A percentile compares a stretch with the other conserved stretches of the same genome.
phyloP scores from a whole-genome alignment of 176 grass and related monocot genomes.

The Typha latifolia region DNA sequence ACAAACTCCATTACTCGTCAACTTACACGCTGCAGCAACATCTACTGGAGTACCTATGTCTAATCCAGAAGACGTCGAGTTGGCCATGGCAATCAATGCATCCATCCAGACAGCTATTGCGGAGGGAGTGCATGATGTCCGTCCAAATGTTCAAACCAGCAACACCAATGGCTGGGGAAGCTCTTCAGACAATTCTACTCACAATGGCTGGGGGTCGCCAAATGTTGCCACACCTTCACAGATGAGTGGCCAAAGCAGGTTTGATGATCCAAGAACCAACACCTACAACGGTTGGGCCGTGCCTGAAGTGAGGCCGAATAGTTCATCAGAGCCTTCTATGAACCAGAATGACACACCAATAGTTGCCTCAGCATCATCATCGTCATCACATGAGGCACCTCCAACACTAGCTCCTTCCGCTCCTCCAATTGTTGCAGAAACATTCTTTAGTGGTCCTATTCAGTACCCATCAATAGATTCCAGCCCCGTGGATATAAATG shows the following conservation, averaged over 20 bases:
- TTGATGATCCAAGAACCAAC: constrained; percentile 45
- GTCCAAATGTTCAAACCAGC: constrained; percentile 21
- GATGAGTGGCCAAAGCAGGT: constrained; percentile 16
- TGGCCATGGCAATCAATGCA: constrained; percentile 86
- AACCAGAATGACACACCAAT: constrained; percentile 11
- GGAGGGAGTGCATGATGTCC: constrained; percentile 67
- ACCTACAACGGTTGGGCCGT: constrained; percentile 49
- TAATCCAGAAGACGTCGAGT: constrained; percentile 61
- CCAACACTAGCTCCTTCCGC: constrained; percentile 45
- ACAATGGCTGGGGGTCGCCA: constrained; percentile 56
- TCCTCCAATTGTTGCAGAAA: constrained; percentile 48
- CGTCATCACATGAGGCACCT: constrained; percentile 10
- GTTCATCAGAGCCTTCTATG: constrained; percentile 16
- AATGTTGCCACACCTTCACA: constrained; percentile 24
- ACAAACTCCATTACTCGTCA: constrained; percentile 18
- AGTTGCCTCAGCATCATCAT: neutral
- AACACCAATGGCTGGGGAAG: constrained; percentile 42
- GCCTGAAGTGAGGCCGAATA: constrained; percentile 38
- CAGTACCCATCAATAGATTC: constrained; percentile 77
- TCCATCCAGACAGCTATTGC: constrained; percentile 77
- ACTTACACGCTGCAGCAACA: constrained; percentile 16
- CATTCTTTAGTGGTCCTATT: constrained; percentile 50
- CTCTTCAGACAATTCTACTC: constrained; percentile 30
- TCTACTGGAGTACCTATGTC: constrained; percentile 25
- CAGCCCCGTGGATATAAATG: constrained; percentile 39